phyloP scores from a whole-genome alignment of 345 rosid genomes.

The Crucihimalaya himalaica region DNA sequence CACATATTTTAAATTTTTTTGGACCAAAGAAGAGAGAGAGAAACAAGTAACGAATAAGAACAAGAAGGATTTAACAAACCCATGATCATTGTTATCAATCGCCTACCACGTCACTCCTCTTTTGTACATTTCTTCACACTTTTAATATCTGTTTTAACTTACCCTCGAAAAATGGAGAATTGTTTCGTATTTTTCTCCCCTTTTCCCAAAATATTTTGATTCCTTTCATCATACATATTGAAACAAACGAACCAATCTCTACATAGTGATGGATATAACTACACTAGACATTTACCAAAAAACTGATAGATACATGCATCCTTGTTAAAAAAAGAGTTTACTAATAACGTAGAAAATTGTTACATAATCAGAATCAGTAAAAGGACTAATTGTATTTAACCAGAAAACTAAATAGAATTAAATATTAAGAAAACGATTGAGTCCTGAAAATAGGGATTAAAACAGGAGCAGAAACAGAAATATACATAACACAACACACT shows the following conservation, averaged over 20 bases:
- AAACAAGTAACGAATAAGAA: constrained; percentile 25
- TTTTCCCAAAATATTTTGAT: background rate
- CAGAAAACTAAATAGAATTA: background rate
- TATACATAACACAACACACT: background rate
- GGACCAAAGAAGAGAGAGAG: background rate
- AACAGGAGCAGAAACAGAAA: constrained; percentile 11
- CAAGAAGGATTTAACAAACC: constrained; percentile 40
- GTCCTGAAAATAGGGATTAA: constrained; percentile 27
- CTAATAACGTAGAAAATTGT: background rate
- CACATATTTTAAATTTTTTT: background rate
- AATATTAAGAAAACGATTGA: background rate
- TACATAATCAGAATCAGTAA: background rate
- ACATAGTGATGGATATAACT: too few relatives aligned
- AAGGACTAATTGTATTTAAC: background rate
- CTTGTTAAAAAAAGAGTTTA: background rate
- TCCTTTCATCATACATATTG: constrained; percentile 23
- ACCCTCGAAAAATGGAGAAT: constrained; percentile 33
- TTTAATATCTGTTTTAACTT: constrained; percentile 34
- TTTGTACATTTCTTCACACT: constrained; percentile 36
- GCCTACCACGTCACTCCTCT: constrained; percentile 35
- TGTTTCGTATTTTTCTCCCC: constrained; percentile 15
- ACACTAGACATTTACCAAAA: constrained; percentile 19
- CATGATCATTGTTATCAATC: constrained; percentile 40
- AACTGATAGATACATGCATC: constrained; percentile 1
- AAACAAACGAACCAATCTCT: constrained; percentile 11